A percentile compares a stretch with the other conserved stretches of the same genome.
Conservation (phyloP, 805 yeast genomes). For the Scheffersomyces amazonensis region DNA sequence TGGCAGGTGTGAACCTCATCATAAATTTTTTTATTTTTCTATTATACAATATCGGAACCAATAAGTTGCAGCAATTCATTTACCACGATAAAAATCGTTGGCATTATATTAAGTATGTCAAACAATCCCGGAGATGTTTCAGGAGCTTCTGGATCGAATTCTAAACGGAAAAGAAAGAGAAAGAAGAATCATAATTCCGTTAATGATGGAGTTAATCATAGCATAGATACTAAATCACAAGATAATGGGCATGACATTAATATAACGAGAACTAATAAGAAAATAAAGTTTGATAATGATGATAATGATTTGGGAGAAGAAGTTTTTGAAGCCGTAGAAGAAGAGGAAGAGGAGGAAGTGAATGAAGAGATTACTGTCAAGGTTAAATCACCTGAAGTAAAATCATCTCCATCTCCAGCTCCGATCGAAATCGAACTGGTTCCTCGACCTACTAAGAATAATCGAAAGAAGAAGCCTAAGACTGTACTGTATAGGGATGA, state of each 20-base stretch:
- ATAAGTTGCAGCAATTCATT: too few relatives aligned
- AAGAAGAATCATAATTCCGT: slow-evolving; percentile 21
- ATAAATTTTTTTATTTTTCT: too few relatives aligned
- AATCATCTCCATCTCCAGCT: background rate
- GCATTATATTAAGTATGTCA: too few relatives aligned
- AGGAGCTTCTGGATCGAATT: slow-evolving; percentile 6
- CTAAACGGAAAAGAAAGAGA: slow-evolving; percentile 31
- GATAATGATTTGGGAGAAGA: slow-evolving; percentile 2
- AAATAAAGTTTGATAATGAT: slow-evolving; percentile 19
- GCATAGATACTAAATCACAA: too few relatives aligned
- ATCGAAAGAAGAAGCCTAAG: slow-evolving; percentile 6
- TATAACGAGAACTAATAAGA: slow-evolving; percentile 17
- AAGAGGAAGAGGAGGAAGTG: slow-evolving; percentile 1
- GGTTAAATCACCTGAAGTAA: background rate
- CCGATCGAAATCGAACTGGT: too few relatives aligned
- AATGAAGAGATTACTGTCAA: background rate
- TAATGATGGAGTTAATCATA: too few relatives aligned
- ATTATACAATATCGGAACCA: too few relatives aligned
- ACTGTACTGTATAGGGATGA: slow-evolving; percentile 8
- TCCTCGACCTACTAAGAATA: too few relatives aligned
- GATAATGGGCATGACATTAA: slow-evolving; percentile 9
- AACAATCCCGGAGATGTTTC: slow-evolving; percentile 7
- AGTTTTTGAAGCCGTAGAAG: background rate
- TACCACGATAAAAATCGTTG: too few relatives aligned
- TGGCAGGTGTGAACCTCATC: too few relatives aligned